phyloP scores from a whole-genome alignment of 257 asterid species.

The Solanum chaucha region DNA sequence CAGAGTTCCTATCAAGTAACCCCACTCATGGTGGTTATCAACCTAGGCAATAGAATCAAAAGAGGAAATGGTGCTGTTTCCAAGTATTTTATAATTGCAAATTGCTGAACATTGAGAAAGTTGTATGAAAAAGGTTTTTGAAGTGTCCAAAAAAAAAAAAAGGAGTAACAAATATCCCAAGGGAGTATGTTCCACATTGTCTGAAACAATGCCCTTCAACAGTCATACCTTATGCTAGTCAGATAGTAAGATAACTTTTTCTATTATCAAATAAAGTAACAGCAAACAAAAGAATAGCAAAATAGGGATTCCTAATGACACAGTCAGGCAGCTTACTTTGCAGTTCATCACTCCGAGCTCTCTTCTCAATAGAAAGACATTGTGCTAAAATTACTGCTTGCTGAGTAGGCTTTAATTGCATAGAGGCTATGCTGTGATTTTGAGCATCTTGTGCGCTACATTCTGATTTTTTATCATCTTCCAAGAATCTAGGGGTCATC shows the following conservation, averaged over 20 bases:
- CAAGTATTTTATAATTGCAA: not conserved
- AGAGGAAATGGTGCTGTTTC: not conserved
- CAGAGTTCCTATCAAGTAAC: not conserved
- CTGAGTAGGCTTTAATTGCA: conserved; percentile 51
- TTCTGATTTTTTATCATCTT: conserved; percentile 26
- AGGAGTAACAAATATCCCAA: not conserved
- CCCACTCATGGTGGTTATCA: not conserved
- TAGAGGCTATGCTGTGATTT: conserved; percentile 23
- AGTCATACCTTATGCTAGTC: not conserved
- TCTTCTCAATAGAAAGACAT: conserved; percentile 60
- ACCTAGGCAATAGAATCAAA: not conserved
- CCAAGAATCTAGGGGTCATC: conserved; percentile 64
- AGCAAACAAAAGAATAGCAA: not conserved
- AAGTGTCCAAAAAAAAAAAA: not conserved
- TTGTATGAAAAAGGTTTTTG: not conserved
- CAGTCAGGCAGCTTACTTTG: conserved; percentile 38
- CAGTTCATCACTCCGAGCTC: conserved; percentile 64
- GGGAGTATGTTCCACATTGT: not conserved
- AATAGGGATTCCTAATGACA: not conserved
- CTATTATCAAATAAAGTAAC: not conserved
- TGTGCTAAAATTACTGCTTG: conserved; percentile 78
- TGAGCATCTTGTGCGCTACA: conserved; percentile 22
- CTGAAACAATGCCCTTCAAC: not conserved
- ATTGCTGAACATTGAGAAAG: not conserved
- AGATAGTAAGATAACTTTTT: not conserved